Conservation (phyloP, 371 early-diverging fungal genomes). For the Rhizopus arrhizus region DNA sequence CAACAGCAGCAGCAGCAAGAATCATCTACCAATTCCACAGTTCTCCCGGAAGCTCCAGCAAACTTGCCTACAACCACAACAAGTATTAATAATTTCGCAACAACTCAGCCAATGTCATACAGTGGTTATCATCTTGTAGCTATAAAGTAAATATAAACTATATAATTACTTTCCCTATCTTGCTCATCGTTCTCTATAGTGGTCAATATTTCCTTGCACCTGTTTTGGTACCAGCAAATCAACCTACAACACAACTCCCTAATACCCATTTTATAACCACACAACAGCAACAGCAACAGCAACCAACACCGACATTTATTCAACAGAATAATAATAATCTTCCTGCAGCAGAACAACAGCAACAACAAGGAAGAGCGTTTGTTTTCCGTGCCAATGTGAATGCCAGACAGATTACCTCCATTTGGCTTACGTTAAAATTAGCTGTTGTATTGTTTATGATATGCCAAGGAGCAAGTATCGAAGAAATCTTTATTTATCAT, state of each 20-base stretch:
- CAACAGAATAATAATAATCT: constrained; percentile 6
- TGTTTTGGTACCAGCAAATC: constrained; percentile 28
- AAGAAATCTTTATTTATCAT: constrained; percentile 45
- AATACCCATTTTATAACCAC: too few species aligned
- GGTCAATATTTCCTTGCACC: constrained; percentile 49
- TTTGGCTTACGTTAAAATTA: constrained; percentile 50
- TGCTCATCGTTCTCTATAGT: constrained; percentile 19
- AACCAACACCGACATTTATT: not conserved
- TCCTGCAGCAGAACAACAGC: constrained; percentile 9
- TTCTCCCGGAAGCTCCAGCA: too few species aligned
- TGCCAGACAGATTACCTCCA: not conserved
- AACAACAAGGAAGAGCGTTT: not conserved
- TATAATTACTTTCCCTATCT: not conserved
- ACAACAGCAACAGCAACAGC: too few species aligned
- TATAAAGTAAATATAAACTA: constrained; percentile 35
- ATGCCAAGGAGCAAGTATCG: constrained; percentile 48
- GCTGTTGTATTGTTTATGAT: constrained; percentile 41
- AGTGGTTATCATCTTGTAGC: constrained; percentile 49
- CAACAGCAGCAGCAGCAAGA: not conserved
- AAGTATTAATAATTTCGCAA: too few species aligned
- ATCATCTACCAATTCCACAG: not conserved
- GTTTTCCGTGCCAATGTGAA: too few species aligned
- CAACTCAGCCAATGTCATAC: constrained; percentile 29
- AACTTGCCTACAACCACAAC: too few species aligned
- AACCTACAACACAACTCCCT: too few species aligned